Conservation (phyloP, 2,329 filamentous ascomycete genomes). For the Verticillium alfalfae region DNA sequence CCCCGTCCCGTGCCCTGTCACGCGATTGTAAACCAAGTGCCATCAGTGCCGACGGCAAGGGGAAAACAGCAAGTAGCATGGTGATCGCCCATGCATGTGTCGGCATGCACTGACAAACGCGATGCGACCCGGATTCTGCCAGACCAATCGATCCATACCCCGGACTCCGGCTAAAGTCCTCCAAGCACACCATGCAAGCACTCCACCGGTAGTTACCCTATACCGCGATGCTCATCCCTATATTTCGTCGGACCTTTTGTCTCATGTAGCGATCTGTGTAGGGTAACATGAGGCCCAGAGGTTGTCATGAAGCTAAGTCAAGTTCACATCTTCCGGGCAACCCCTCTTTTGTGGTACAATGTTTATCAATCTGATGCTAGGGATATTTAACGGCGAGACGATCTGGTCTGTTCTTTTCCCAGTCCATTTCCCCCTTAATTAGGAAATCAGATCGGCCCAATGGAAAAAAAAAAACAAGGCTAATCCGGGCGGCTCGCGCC, state of each 20-base stretch:
- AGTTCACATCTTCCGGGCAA: background rate
- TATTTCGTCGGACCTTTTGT: background rate
- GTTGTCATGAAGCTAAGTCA: background rate
- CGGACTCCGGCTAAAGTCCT: background rate
- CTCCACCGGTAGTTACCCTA: background rate
- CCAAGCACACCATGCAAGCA: background rate
- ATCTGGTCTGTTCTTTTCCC: too few relatives aligned
- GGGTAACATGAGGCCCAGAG: background rate
- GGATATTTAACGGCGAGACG: too few relatives aligned
- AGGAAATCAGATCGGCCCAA: too few relatives aligned
- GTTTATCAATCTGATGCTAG: background rate
- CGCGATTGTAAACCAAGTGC: background rate
- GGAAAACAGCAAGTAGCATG: background rate
- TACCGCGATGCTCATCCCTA: background rate
- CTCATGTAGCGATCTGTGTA: background rate
- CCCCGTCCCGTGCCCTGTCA: background rate
- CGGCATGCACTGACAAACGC: background rate
- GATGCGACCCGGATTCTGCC: background rate
- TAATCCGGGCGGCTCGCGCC: background rate
- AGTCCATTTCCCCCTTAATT: too few relatives aligned
- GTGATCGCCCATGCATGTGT: background rate
- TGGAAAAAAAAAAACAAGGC: background rate
- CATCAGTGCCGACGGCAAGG: background rate
- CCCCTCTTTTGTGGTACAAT: background rate
- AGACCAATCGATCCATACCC: background rate